Percentiles rank a stretch among this genome's conserved stretches.
These are phyloP conservation scores for Primulina eburnea DNA, from an alignment of 257 asterid genomes.

Conservation along the genomic window DNA sequence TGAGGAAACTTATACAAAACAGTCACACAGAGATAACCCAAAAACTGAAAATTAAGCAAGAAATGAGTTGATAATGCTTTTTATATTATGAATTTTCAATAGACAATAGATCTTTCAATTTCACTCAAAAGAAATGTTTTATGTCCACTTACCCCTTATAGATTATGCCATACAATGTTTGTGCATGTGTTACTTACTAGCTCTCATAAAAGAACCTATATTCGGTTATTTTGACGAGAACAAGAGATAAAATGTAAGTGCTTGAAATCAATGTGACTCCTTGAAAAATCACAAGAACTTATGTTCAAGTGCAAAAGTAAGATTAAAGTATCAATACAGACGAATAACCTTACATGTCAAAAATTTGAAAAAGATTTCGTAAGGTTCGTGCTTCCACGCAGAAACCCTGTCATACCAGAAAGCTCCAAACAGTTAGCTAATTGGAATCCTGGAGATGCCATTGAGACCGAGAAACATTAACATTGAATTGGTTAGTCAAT, in stretches of 20 bases:
- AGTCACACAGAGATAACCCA: no score
- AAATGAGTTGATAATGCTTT: no score
- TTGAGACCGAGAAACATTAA: constrained; percentile 18
- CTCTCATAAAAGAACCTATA: not conserved
- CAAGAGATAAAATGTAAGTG: not conserved
- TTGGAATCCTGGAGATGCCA: constrained; percentile 19
- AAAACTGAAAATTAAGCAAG: no score
- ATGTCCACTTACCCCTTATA: no score
- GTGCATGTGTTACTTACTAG: no score
- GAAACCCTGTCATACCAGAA: constrained; percentile 66
- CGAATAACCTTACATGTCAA: constrained; percentile 79
- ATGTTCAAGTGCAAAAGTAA: constrained; percentile 18
- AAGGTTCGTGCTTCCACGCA: constrained; percentile 98
- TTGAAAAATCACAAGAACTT: not conserved
- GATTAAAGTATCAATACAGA: constrained; percentile 18
- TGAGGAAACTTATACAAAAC: no score
- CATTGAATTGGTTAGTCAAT: constrained; percentile 15
- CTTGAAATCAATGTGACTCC: not conserved
- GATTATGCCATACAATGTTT: no score
- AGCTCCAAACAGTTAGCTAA: constrained; percentile 27
- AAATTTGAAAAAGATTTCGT: constrained; percentile 83
- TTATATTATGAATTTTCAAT: no score
- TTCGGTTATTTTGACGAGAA: not conserved
- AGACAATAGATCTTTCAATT: no score
- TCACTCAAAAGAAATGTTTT: no score